Conservation (phyloP, 148 eudicot species). For the Gaultheria prostrata region DNA sequence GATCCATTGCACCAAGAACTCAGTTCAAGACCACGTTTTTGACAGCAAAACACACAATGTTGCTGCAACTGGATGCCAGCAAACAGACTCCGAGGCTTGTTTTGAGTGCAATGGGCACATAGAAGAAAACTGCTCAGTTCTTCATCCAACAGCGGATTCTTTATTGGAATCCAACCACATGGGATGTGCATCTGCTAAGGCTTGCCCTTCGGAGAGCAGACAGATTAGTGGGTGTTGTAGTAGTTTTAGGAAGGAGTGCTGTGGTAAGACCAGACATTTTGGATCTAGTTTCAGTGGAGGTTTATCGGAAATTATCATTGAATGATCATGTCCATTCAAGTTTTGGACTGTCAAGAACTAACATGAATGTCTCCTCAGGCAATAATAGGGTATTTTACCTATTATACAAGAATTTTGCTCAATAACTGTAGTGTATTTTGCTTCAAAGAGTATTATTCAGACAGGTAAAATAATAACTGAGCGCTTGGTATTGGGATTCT, state of each 20-base stretch:
- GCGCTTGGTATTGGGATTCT: neutral
- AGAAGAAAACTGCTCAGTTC: neutral
- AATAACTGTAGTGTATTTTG: neutral
- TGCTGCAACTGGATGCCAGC: neutral
- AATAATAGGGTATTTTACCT: neutral
- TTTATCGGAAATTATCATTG: constrained; percentile 65
- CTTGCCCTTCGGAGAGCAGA: constrained; percentile 37
- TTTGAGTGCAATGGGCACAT: neutral
- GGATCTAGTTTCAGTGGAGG: constrained; percentile 42
- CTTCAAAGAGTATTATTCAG: neutral
- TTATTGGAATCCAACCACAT: neutral
- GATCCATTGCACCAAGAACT: constrained; percentile 3
- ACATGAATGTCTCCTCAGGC: neutral
- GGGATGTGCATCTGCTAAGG: constrained; percentile 18
- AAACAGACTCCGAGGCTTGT: neutral
- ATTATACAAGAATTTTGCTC: neutral
- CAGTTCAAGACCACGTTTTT: neutral
- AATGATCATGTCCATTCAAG: constrained; percentile 28
- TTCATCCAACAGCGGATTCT: neutral
- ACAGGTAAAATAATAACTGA: too few species aligned
- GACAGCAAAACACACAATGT: neutral
- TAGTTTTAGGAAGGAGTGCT: constrained; percentile 58
- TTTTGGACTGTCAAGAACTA: neutral
- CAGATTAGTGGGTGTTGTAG: constrained; percentile 52
- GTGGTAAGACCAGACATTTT: constrained; percentile 32